A percentile compares a stretch with the other conserved stretches of the same genome.
These are phyloP conservation scores for Daedalea quercina DNA, from an alignment of 768 basidiomycete species.

Conservation along the genomic window DNA sequence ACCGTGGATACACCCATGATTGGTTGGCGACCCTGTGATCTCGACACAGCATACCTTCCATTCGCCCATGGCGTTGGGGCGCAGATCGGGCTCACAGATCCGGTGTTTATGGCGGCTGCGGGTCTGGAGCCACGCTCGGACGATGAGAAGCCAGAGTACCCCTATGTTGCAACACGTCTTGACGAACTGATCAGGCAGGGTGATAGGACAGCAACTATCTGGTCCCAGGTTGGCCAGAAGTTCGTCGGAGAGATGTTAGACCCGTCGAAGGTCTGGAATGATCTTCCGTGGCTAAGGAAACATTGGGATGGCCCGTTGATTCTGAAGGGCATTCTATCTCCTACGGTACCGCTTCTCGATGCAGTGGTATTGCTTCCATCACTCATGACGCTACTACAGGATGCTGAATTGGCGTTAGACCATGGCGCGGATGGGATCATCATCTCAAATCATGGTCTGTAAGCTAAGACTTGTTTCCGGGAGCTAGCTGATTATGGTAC, in stretches of 20 bases:
- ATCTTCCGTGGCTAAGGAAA: conserved; percentile 57
- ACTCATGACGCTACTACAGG: conserved; percentile 22
- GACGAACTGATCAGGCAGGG: conserved; percentile 37
- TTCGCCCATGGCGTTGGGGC: conserved; percentile 58
- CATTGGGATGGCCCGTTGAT: conserved; percentile 76
- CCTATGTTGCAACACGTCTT: conserved; percentile 46
- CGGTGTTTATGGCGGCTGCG: conserved; percentile 64
- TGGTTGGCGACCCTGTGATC: conserved; percentile 74
- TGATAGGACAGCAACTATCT: conserved; percentile 36
- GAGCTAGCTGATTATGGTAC: not conserved
- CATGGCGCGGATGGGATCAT: conserved; percentile 64
- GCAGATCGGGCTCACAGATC: conserved; percentile 67
- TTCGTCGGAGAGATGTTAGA: conserved; percentile 64
- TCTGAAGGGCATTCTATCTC: conserved; percentile 70
- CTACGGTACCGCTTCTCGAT: conserved; percentile 33
- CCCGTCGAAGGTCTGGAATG: conserved; percentile 59
- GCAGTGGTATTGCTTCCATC: not conserved
- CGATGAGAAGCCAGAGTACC: conserved; percentile 40
- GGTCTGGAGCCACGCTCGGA: conserved; percentile 37
- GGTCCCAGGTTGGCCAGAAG: conserved; percentile 43
- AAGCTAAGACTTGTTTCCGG: not conserved
- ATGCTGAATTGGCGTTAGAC: conserved; percentile 65
- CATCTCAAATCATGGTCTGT: conserved; percentile 25
- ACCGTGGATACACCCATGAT: conserved; percentile 69
- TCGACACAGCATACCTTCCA: conserved; percentile 58